These are phyloP conservation scores for Carex myosuroides DNA, from an alignment of 176 grass and related monocot genomes.

Conservation along the genomic window DNA sequence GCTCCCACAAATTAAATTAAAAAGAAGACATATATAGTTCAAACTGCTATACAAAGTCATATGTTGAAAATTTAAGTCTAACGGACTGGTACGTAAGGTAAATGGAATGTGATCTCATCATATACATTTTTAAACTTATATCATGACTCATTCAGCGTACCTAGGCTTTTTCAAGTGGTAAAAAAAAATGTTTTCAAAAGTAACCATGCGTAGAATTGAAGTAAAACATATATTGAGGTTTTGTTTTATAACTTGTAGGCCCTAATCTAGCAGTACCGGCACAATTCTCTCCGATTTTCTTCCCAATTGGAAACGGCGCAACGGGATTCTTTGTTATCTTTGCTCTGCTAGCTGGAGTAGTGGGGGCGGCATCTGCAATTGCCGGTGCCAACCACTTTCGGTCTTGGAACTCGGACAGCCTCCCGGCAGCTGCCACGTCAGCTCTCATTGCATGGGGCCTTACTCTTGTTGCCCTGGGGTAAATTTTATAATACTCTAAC, in stretches of 20 bases:
- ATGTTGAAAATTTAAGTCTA: neutral
- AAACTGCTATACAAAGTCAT: neutral
- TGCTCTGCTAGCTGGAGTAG: conserved; percentile 64
- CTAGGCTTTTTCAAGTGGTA: neutral
- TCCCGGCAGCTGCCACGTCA: conserved; percentile 67
- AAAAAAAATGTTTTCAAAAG: no score
- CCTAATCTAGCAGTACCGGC: conserved; percentile 46
- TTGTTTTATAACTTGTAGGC: conserved; percentile 23
- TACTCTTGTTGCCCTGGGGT: conserved; percentile 94
- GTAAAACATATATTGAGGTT: neutral
- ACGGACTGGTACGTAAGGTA: neutral
- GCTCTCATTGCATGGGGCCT: conserved; percentile 72
- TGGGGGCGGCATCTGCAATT: conserved; percentile 66
- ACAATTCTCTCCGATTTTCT: conserved; percentile 84
- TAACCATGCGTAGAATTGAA: neutral
- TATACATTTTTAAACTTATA: neutral
- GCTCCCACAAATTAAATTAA: neutral
- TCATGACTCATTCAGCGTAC: neutral
- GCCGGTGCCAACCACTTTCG: conserved; percentile 52
- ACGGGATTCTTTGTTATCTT: conserved; percentile 93
- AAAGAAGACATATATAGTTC: no score
- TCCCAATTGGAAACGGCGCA: conserved; percentile 84
- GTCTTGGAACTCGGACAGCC: conserved; percentile 47
- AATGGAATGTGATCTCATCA: neutral
- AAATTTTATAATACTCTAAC: neutral